Percentiles rank a stretch among this genome's conserved stretches.
Conservation (phyloP, 345 rosid species). For the Acer saccharum region DNA sequence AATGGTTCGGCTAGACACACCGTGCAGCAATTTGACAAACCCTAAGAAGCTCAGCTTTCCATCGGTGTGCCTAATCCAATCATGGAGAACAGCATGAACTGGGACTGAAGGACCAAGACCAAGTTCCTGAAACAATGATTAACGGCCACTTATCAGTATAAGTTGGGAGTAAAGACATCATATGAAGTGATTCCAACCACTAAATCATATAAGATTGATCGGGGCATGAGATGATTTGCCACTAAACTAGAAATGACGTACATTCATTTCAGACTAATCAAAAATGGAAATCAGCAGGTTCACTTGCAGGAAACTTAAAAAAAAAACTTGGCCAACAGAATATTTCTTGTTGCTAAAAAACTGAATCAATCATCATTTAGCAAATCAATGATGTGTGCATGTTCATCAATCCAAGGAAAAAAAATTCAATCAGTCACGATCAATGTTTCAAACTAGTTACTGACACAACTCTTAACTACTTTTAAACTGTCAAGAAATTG, state of each 20-base stretch:
- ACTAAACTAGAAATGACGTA: not conserved
- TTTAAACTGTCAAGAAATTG: not conserved
- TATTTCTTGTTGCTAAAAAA: too few relatives aligned
- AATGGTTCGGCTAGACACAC: conserved; percentile 69
- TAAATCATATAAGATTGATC: not conserved
- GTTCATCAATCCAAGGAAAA: not conserved
- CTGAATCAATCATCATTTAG: not conserved
- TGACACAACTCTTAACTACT: not conserved
- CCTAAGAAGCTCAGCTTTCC: conserved; percentile 97
- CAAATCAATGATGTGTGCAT: not conserved
- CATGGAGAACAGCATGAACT: conserved; percentile 86
- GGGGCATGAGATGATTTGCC: not conserved
- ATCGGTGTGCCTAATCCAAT: conserved; percentile 94
- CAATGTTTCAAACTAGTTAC: not conserved
- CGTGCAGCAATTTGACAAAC: conserved; percentile 84
- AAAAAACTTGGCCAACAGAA: not conserved
- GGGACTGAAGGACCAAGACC: conserved; percentile 89
- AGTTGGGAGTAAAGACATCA: not conserved
- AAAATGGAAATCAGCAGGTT: not conserved
- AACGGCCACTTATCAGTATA: conserved; percentile 4
- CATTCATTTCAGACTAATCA: not conserved
- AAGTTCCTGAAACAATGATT: conserved; percentile 66
- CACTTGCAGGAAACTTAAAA: not conserved
- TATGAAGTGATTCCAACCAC: not conserved
- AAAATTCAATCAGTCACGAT: not conserved